A percentile compares a stretch with the other conserved stretches of the same genome.
phyloP scores from a whole-genome alignment of 306 rosid genomes.

The Inga leiocalycina region DNA sequence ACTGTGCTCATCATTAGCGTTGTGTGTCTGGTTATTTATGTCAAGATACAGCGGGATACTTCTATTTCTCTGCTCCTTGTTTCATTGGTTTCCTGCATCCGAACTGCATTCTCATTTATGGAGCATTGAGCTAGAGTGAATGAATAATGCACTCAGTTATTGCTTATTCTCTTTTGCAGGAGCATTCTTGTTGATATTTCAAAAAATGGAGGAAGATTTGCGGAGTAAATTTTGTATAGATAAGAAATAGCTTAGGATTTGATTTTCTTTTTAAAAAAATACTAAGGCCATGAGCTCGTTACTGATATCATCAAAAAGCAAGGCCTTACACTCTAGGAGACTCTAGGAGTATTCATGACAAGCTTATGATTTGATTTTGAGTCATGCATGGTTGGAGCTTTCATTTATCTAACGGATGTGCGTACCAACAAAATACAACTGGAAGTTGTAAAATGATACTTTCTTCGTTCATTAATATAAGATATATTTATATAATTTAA shows the following conservation, averaged over 20 bases:
- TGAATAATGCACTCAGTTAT: conserved; percentile 10
- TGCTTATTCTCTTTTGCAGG: conserved; percentile 54
- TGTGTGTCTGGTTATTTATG: background rate
- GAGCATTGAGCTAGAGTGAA: background rate
- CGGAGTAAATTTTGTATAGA: conserved; percentile 53
- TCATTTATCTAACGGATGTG: background rate
- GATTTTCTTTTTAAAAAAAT: background rate
- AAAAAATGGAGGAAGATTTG: conserved; percentile 61
- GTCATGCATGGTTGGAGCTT: background rate
- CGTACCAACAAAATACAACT: background rate
- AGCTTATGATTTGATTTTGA: background rate
- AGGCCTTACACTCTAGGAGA: background rate
- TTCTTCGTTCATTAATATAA: no score
- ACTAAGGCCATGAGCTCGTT: background rate
- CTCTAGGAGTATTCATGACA: background rate
- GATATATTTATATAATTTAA: no score
- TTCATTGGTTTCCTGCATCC: background rate
- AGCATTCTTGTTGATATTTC: conserved; percentile 54
- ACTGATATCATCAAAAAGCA: background rate
- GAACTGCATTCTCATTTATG: background rate
- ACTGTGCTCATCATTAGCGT: background rate
- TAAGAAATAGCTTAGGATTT: conserved; percentile 27
- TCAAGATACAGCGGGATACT: background rate
- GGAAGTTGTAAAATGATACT: background rate
- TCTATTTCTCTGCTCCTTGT: background rate